Base-by-base conservation (phyloP, 495 filamentous ascomycete genomes). In the Penicillium roqueforti region DNA sequence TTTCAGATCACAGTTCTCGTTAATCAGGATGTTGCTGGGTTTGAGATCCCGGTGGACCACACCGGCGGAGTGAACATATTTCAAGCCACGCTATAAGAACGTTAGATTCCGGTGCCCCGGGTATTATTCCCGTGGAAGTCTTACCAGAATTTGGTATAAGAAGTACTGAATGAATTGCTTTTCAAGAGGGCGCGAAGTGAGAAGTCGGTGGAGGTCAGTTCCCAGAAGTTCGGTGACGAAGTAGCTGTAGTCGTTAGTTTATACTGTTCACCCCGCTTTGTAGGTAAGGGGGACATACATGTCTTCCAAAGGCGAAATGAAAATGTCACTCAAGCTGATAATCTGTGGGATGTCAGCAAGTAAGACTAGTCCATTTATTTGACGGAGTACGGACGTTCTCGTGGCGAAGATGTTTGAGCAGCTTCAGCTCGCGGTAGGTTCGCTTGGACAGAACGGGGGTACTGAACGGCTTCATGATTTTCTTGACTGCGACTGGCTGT, bases 141-240 rank as follows among this genome's bases (percentile, higher is more conserved):
- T 58, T 72, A 96, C 92, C 76, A 97, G 82, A 63, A 98, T 97
- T 73, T 98, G 93, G 73, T 98, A 98, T 46, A 98, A 80, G 71
- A 98, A 98, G 75, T 97, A 98, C 77, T 98, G 93, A 58, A 97
- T 97, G 76, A 97, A 98, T 68, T 98, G 95, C 73, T 96, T 97
- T 76, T 98, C 93, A 38, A 98, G 83, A 1, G 93, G 93, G 68
- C 95, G 80, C 37, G 93, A 97, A 52, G 93, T 97, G 63, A 98
- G 82, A 42, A 98, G 83, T 59, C 93, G 86, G 74, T 98, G 93
- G 47, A 98, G 82, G 67, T 98, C 93, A 62, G 93, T 98, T 38
- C 95, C 93, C 50, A 98, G 82, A 46, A 98, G 86, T 69, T 98
- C 93, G 54, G 95, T 98, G 60, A 98, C 93, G 63, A 97, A 96